Base-by-base conservation (phyloP, 768 basidiomycete species). In the Rossbeevera mucosa region DNA sequence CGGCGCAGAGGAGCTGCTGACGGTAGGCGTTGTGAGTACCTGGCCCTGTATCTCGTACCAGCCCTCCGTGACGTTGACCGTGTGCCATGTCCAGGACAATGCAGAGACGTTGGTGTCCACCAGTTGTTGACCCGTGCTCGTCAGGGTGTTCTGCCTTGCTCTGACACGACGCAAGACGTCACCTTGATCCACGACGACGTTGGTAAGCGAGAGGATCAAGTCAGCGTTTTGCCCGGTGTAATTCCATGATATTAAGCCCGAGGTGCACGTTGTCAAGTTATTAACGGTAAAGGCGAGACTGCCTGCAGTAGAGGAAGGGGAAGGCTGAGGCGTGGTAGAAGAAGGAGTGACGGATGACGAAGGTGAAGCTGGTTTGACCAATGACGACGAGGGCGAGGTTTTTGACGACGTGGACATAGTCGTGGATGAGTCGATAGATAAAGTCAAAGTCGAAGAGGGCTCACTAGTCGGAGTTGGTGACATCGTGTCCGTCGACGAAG, bases 21-120 rank as follows among this genome's bases (percentile, higher is more conserved):
- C 18, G 4, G 21, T 30, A 5, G 53, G 51, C 21, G 52, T 12
- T 5, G 54, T 29, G 26, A 52, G 22, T 24, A 40, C 61, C 8
- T 38, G 21, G 28, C 66, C 74, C 46, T 57, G 45, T 41, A 76
- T 44, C 12, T 56, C 42, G 58, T 85, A 85, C 73, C 72, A 75
- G 4, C 83, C 83, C 48, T 72, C 64, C 0, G 76, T 62, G 21
- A 82, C 64, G 52, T 72, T 70, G 44, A 85, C 80, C 2, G 65
- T 42, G 1, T 62, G 4, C 82, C 84, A 83, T 4, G 59, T 65
- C 64, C 67, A 80, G 16, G 48, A 50, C 0, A 11, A 7, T 1
- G 14, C 22, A 12, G 45, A 24, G 4, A 78, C 68, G 48, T 68
- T 42, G 7, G 60, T 59, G 0, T 54, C 51, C 13, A 54, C 68